Base-by-base conservation (phyloP, 352 stramenopile species). In the Pythium biforme region DNA sequence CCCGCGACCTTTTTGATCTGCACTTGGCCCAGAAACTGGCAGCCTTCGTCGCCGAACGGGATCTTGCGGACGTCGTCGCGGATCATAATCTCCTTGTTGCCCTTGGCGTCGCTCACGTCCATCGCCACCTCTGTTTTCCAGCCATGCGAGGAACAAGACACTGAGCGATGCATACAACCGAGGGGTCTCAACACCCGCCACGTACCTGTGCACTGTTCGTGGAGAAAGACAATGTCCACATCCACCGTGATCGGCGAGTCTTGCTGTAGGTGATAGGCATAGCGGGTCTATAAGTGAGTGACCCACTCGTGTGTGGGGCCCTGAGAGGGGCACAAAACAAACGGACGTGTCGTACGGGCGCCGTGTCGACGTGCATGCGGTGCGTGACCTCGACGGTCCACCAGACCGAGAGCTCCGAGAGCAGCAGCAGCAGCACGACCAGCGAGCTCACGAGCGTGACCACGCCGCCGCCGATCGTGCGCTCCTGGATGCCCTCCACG, bases 401-500 rank as follows among this genome's bases (percentile, higher is more conserved):
- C 84, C 86, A 95, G 33, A 94, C 71, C 8, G 83, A 85, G 70
- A 95, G 69, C 75, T 95, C 86, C 39, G 86, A 95, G 58, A 89
- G 75, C 66, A 95, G 64, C 49, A 95, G 65, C 50, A 94, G 90
- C 31, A 63, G 61, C 51, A 91, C 86, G 47, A 86, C 73, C 48
- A 84, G 55, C 48, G 79, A 90, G 74, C 84, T 94, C 53, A 94
- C 22, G 26, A 95, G 75, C 66, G 86, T 95, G 56, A 95, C 82
- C 45, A 95, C 56, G 29, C 84, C 86, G 22, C 86, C 86, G 57
- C 84, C 79, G 61, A 91, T 88, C 45, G 86, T 95, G 69, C 83
- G 83, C 77, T 93, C 84, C 74, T 95, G 87, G 69, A 95, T 94
- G 69, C 87, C 87, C 68, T 95, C 87, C 45, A 95, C 81, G 75